phyloP scores from a whole-genome alignment of 202 grass and related monocot species.

The Digitaria exilis region DNA sequence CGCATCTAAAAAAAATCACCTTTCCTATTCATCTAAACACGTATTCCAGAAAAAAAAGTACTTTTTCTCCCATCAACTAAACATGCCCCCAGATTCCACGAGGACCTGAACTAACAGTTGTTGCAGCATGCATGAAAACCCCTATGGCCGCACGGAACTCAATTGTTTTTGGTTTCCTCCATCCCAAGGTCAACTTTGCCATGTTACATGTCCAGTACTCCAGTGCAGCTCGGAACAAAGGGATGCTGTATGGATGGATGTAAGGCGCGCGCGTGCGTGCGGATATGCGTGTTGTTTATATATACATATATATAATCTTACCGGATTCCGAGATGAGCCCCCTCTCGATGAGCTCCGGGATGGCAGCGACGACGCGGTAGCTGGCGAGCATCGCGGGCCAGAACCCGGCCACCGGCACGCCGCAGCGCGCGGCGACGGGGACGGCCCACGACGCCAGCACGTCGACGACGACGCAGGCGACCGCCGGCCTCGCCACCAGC shows the following conservation, averaged over 20 bases:
- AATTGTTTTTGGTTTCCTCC: background rate
- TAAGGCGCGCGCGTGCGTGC: background rate
- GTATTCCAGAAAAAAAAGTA: too few species aligned
- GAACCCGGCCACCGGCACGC: conserved; percentile 70
- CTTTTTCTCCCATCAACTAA: too few species aligned
- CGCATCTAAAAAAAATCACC: too few species aligned
- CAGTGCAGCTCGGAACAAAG: background rate
- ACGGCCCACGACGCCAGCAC: conserved; percentile 96
- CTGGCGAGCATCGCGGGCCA: conserved; percentile 87
- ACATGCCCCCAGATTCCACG: background rate
- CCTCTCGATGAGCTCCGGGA: conserved; percentile 67
- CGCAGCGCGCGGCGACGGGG: conserved; percentile 65
- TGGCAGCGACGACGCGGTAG: conserved; percentile 79
- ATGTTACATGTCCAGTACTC: conserved; percentile 11
- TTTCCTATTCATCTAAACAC: too few species aligned
- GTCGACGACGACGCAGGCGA: conserved; percentile 70
- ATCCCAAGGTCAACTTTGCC: conserved; percentile 34
- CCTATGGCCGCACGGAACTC: background rate
- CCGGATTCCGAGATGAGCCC: conserved; percentile 84
- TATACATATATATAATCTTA: conserved; percentile 36
- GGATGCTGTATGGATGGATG: background rate
- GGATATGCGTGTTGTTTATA: background rate
- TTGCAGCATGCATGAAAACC: background rate
- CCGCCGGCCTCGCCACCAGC: conserved; percentile 20
- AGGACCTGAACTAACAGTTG: background rate